A percentile compares a stretch with the other conserved stretches of the same genome.
These are phyloP conservation scores for Pichia thaimueangensis DNA, from an alignment of 805 yeast genomes.

Conservation along the genomic window DNA sequence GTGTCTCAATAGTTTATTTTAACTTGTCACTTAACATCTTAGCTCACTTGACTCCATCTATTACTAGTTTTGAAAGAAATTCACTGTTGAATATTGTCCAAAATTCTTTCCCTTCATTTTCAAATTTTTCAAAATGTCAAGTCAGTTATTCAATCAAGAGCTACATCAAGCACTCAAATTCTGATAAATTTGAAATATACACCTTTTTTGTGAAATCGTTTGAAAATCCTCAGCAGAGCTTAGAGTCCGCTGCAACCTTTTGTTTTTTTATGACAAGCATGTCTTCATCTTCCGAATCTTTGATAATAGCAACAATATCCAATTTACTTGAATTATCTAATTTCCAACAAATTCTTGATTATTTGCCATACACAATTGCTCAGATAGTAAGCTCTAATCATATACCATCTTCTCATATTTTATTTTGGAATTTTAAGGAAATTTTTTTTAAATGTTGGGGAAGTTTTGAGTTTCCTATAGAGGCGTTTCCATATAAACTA, in stretches of 20 bases:
- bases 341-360: slow-evolving; percentile 28
- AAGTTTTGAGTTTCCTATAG: slow-evolving; percentile 26
- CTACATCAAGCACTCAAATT: neutral
- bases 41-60: neutral
- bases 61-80: neutral
- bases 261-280: slow-evolving; percentile 31
- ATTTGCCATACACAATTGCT: slow-evolving; percentile 26
- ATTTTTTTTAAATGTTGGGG: slow-evolving; percentile 41
- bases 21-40: slow-evolving; percentile 24
- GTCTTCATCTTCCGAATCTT: slow-evolving; percentile 27
- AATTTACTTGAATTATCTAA: slow-evolving; percentile 37
- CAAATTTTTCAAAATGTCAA: slow-evolving; percentile 7
- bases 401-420: slow-evolving; percentile 9
- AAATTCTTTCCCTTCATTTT: slow-evolving; percentile 1
- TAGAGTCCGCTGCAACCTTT: slow-evolving; percentile 36
- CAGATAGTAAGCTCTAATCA: slow-evolving; percentile 20
- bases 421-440: slow-evolving; percentile 30
- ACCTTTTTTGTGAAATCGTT: slow-evolving; percentile 27
- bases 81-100: slow-evolving; percentile 8
- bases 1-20: slow-evolving; percentile 28
- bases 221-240: slow-evolving; percentile 31
- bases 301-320: slow-evolving; percentile 33
- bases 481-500: slow-evolving; percentile 35
- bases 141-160: slow-evolving; percentile 1
- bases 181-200: slow-evolving; percentile 27